phyloP scores from a whole-genome alignment of 2,329 filamentous ascomycete species.

The Penicillium oxalicum region DNA sequence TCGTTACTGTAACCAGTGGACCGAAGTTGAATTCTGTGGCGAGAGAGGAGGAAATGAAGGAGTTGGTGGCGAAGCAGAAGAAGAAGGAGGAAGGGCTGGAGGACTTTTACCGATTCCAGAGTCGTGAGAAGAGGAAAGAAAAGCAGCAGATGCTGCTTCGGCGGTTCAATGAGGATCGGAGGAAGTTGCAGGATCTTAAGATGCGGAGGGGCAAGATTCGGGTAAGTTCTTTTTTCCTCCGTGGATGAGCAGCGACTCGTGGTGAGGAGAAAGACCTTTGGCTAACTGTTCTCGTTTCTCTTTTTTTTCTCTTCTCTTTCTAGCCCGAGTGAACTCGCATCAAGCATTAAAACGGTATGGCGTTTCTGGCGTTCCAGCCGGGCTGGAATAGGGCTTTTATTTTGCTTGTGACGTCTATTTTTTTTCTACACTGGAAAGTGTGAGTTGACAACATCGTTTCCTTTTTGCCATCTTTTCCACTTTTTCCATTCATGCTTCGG shows the following conservation, averaged over 20 bases:
- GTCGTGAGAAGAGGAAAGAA: slow-evolving; percentile 70
- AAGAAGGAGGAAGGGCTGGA: slow-evolving; percentile 60
- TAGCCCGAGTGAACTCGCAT: slow-evolving; percentile 30
- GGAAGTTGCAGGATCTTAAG: slow-evolving; percentile 65
- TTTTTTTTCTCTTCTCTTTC: slow-evolving; percentile 2
- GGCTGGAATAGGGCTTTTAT: slow-evolving; percentile 1
- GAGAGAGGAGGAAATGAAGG: slow-evolving; percentile 62
- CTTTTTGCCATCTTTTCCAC: neutral
- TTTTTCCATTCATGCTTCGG: neutral
- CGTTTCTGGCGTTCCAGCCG: slow-evolving; percentile 22
- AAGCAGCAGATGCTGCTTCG: slow-evolving; percentile 63
- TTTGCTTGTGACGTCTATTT: neutral
- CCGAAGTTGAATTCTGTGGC: slow-evolving; percentile 67
- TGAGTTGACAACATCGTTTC: slow-evolving; percentile 13
- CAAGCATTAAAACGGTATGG: slow-evolving; percentile 18
- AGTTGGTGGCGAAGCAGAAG: slow-evolving; percentile 52
- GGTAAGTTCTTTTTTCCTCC: slow-evolving; percentile 25
- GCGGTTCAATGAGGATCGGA: slow-evolving; percentile 71
- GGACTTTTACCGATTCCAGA: slow-evolving; percentile 81
- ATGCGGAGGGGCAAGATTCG: slow-evolving; percentile 59
- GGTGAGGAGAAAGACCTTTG: neutral
- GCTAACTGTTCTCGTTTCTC: no score
- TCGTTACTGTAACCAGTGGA: slow-evolving; percentile 82
- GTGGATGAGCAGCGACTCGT: neutral
- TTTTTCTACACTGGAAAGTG: slow-evolving; percentile 12